Percentiles rank a stretch among this genome's conserved stretches.
These are phyloP conservation scores for Pseudogymnoascus pannorum DNA, from an alignment of 2,329 filamentous ascomycete genomes.

Conservation along the genomic window DNA sequence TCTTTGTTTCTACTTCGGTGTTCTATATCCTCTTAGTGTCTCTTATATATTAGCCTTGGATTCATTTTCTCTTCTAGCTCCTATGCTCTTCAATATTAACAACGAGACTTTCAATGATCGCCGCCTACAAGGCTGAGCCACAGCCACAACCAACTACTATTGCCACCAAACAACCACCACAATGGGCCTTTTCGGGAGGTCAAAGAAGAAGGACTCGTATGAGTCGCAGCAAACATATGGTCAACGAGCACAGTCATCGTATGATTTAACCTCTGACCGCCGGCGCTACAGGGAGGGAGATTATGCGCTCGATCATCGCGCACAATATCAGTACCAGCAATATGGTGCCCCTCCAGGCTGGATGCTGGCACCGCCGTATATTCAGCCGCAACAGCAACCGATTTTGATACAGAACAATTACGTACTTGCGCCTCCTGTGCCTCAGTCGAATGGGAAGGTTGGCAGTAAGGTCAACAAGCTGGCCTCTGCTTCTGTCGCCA, in stretches of 20 bases:
- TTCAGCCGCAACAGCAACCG: slow-evolving; percentile 27
- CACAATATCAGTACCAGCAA: background rate
- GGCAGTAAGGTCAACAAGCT: slow-evolving; percentile 30
- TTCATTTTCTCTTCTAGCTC: background rate
- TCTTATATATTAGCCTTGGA: slow-evolving; percentile 1
- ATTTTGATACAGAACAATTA: slow-evolving; percentile 48
- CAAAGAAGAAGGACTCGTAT: slow-evolving; percentile 5
- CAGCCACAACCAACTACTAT: slow-evolving; percentile 10
- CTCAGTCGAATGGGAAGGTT: slow-evolving; percentile 13
- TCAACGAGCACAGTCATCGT: background rate
- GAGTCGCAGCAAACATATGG: background rate
- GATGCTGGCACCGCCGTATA: slow-evolving; percentile 6
- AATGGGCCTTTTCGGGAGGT: slow-evolving; percentile 6
- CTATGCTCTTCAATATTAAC: background rate
- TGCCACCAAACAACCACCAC: slow-evolving; percentile 10
- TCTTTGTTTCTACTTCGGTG: background rate
- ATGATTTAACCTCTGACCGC: background rate
- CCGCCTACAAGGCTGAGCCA: slow-evolving; percentile 8
- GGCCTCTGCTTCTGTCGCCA: slow-evolving; percentile 35
- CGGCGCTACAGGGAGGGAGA: slow-evolving; percentile 1
- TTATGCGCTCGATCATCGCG: background rate
- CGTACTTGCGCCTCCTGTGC: slow-evolving; percentile 25
- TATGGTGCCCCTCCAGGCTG: background rate
- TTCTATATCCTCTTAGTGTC: background rate
- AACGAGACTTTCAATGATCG: background rate